Base-by-base conservation (phyloP, 2,329 filamentous ascomycete genomes). In the Cercospora zeina region DNA sequence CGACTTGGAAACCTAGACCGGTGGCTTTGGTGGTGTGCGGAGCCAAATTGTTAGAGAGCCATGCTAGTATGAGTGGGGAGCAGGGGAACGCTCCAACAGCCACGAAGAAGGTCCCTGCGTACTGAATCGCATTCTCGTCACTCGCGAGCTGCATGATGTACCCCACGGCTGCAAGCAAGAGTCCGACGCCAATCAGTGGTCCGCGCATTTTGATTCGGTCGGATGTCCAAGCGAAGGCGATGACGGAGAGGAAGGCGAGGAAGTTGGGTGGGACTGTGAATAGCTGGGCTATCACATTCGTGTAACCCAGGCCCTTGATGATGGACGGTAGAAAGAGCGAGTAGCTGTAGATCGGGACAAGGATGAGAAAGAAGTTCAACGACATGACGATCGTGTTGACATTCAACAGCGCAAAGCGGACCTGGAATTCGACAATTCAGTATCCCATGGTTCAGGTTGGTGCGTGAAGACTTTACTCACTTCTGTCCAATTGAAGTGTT, bases 321-420 rank as follows among this genome's bases (percentile, higher is more conserved):
- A 81, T 81, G 33, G 76, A 76, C 0, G 79, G 78, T 1, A 80
- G 71, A 69, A 81, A 81, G n/a, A 81, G 72, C 62, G 71, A 79
- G 71, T 71, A 82, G 61, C 70, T 79, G 74, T 78, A 78, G 62
- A 78, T 75, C 5, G 72, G 72, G 6, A 72, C 64, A 33, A 74
- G 65, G 58, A 75, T 73, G 56, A 72, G 64, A 63, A 75, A 73
- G 67, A 74, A 74, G 58, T 73, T 73, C 16, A 74, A 50, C 37
- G 66, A 68, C 67, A 74, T 72, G 42, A 69, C 45, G 33, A 74
- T 63, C 16, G 73, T 75, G 65, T 75, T 75, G 68, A 73, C 65
- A 63, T 75, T 74, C 27, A 74, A 62, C 8, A 75, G 59, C 10
- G 73, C 73, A 36, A 68, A 65, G 27, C 66, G 64, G 31, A 74